Base-by-base conservation (phyloP, 345 rosid species). In the Camelina hispida region DNA sequence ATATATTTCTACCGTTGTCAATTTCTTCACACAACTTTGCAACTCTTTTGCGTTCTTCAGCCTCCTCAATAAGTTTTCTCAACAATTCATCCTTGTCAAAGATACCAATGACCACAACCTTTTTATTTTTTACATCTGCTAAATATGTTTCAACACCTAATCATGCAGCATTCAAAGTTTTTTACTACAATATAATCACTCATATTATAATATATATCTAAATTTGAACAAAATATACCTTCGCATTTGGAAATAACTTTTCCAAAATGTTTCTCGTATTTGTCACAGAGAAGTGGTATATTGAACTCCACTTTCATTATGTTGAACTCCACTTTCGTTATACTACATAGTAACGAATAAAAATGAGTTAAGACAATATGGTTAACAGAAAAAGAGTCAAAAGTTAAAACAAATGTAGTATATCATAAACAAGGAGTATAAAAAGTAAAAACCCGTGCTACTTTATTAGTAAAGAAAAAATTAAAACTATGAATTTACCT, bases 41-140 rank as follows among this genome's bases (percentile, higher is more conserved):
- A 30, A 8, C 20, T 56, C 5, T 56, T 30, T 56, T 30, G 6
- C 7, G 2, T 30, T 30, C 40, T 56, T 56, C 61, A 14, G 35
- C 23, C 23, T 48, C 53, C 12, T 34, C 28, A 10, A 56, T 10
- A 56, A 56, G 64, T 4, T 43, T 43, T 17, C 16, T 15, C 17
- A 12, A 17, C 20, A 69, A 9, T 43, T 56, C n/a, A 6, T 69
- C 42, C 7, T 56, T 35, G 22, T 69, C 63, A 30, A 69, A 69
- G 53, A 56, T 46, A 28, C 64, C 73, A 34, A 22, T 25, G 17
- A 69, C 73, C 32, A 69, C 43, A 28, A 56, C 14, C 34, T 15
- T 69, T 28, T 57, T 56, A 4, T 69, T 25, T 56, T 69, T 43
- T 16, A 42, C 2, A 56, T 69, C 40, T 2, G 12, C 12, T 34